These are phyloP conservation scores for Quercus robur DNA, from an alignment of 306 rosid genomes.

Conservation along the genomic window DNA sequence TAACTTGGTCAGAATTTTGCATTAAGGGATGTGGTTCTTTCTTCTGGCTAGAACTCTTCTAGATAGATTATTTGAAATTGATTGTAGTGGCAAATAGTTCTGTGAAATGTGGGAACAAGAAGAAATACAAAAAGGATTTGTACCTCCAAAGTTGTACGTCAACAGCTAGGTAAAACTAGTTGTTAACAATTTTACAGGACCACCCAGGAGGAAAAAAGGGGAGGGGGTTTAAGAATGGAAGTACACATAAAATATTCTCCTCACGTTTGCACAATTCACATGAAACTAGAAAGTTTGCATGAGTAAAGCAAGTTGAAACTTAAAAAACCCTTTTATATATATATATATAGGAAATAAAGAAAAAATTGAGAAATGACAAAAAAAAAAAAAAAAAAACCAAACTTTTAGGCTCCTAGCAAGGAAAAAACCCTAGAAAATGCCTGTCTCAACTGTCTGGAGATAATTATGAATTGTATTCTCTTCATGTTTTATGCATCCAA, in stretches of 20 bases:
- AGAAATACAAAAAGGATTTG: background rate
- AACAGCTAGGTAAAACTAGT: background rate
- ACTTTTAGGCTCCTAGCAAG: background rate
- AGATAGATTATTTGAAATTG: background rate
- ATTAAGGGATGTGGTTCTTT: too few relatives aligned
- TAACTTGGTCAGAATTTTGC: too few relatives aligned
- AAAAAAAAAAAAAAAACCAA: too few relatives aligned
- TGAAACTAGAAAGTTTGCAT: background rate
- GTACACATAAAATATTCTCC: background rate
- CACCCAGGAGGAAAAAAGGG: too few relatives aligned
- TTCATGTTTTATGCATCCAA: background rate
- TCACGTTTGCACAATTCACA: background rate
- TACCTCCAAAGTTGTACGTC: background rate
- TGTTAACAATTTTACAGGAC: background rate
- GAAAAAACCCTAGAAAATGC: background rate
- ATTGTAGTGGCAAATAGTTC: background rate
- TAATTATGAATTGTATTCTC: background rate
- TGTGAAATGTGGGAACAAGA: background rate
- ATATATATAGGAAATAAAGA: too few relatives aligned
- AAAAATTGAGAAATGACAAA: too few relatives aligned
- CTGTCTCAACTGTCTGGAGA: background rate
- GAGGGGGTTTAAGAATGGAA: background rate
- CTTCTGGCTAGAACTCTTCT: too few relatives aligned
- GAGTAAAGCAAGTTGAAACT: background rate
- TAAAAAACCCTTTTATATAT: background rate